Base-by-base conservation (phyloP, 495 filamentous ascomycete genomes). In the Saxispiralis lemnorum region DNA sequence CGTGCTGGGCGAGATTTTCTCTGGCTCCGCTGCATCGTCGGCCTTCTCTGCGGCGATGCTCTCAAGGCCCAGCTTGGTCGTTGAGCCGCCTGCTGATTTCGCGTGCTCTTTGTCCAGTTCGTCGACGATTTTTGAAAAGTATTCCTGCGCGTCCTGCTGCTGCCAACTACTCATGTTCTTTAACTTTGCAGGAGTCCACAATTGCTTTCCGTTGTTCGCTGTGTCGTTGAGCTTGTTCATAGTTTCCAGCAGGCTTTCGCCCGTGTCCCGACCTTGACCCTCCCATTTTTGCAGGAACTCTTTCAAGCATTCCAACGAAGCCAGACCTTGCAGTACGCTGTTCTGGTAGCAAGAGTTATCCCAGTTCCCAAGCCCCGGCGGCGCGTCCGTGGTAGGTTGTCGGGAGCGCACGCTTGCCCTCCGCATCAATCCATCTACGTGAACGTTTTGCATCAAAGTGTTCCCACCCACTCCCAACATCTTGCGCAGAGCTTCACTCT, bases 311-410 rank as follows among this genome's bases (percentile, higher is more conserved):
- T 68, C 63, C 35, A 96, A 69, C 6, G 86, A 81, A 5, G 87
- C 78, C 31, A 96, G 67, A 11, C 79, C 79, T 57, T 95, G 64
- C 15, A 96, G 75, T 15, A 95, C 80, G 48, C 87, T 94, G 57
- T 99, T 99, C 64, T 96, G 88, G 56, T 89, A 99, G 60, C 92
- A 99, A 1, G 84, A 93, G 54, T 93, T 94, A 59, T 93, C 78
- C 65, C 73, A 79, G 55, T 99, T 99, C 14, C 83, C 83, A 24
- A 96, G 59, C 0, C 92, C 89, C 4, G 84, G 71, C 1, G 83
- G 83, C 20, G 59, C 49, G 30, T 58, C 59, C 13, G 63, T 60
- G 16, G 55, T 60, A 35, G 39, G 30, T 17, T 33, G 43, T 67
- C 24, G 17, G 5, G 48, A 19, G 0, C 65, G 58, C 35, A 48